Conservation (phyloP, 352 stramenopile genomes). For the Stephanocyclus meneghinianus region DNA sequence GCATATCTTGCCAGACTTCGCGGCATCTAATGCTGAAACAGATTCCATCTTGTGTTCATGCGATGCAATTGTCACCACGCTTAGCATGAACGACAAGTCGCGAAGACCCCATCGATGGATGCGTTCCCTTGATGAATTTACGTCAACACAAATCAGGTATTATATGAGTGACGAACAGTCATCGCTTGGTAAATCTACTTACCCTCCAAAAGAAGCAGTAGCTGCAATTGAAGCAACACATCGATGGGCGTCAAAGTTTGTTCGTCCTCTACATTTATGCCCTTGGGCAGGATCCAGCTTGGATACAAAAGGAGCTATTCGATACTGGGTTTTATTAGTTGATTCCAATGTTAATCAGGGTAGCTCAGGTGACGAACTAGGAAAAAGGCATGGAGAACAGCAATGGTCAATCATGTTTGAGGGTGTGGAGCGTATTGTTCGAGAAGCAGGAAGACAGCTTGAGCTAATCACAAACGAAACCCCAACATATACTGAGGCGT, state of each 20-base stretch:
- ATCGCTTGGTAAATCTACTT: not conserved
- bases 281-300: slow-evolving; percentile 66
- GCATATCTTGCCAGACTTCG: not conserved
- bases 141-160: not conserved
- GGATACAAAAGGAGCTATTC: slow-evolving; percentile 54
- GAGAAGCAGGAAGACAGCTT: slow-evolving; percentile 32
- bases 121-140: not conserved
- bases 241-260: slow-evolving; percentile 70
- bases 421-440: slow-evolving; percentile 17
- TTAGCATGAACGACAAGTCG: not conserved
- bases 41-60: too few species aligned
- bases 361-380: not conserved
- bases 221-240: slow-evolving; percentile 48
- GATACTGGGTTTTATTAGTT: slow-evolving; percentile 56
- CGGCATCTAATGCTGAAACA: not conserved
- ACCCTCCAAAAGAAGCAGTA: slow-evolving; percentile 31
- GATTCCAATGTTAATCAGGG: slow-evolving; percentile 15
- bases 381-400: not conserved
- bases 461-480: slow-evolving; percentile 12
- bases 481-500: too few species aligned
- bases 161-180: not conserved
- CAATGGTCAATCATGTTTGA: not conserved
- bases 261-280: slow-evolving; percentile 62
- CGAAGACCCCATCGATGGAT: not conserved
- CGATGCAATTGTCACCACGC: not conserved